A percentile compares a stretch with the other conserved stretches of the same genome.
These are phyloP conservation scores for Staphylotrichum tortipilum DNA, from an alignment of 495 filamentous ascomycete species.

Conservation along the genomic window DNA sequence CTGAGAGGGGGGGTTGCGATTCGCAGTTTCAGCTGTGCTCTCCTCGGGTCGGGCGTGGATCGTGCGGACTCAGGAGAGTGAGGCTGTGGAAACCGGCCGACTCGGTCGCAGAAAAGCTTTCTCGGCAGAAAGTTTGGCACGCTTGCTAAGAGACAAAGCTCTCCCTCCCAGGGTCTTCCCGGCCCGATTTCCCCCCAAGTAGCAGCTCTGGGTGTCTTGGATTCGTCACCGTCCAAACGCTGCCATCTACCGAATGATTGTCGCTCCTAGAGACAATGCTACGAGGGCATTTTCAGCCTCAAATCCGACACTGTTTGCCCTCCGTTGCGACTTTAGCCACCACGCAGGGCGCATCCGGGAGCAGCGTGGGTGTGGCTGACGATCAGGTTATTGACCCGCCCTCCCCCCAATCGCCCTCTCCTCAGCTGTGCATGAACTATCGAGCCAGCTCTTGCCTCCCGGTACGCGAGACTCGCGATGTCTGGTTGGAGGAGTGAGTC, in stretches of 20 bases:
- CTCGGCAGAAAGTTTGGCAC: neutral
- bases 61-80: no score
- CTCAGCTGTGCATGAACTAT: neutral
- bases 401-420: no score
- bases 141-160: no score
- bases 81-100: neutral
- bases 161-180: no score
- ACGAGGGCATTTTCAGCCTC: neutral
- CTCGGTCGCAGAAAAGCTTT: neutral
- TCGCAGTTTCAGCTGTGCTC: no score
- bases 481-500: conserved; percentile 5
- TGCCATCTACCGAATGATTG: no score
- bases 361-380: neutral
- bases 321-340: neutral
- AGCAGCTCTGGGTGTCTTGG: neutral
- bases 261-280: conserved; percentile 8
- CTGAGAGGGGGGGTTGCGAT: neutral
- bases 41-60: no score
- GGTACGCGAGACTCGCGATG: neutral
- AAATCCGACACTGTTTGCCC: neutral
- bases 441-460: neutral
- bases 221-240: neutral
- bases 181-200: neutral
- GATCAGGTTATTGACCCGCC: no score
- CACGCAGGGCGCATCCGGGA: no score